phyloP scores from a whole-genome alignment of 441 rosid species.

The Hypseocharis bilobata region DNA sequence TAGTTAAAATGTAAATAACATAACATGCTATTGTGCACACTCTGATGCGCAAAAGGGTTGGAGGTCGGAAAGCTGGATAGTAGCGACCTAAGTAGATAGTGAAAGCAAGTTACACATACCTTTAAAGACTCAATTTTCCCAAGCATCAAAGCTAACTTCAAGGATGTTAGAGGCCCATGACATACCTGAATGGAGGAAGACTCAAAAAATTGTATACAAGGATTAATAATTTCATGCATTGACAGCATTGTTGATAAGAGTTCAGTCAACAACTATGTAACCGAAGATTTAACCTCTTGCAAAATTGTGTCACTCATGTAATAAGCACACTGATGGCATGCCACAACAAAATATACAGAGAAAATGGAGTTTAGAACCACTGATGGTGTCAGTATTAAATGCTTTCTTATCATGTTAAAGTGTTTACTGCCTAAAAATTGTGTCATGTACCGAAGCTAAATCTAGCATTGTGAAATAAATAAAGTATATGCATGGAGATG shows the following conservation, averaged over 20 bases:
- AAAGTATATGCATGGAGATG: background rate
- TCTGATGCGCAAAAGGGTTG: background rate
- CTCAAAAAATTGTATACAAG: slow-evolving; percentile 3
- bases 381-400: background rate
- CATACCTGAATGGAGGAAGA: slow-evolving; percentile 34
- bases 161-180: slow-evolving; percentile 44
- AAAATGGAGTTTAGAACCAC: background rate
- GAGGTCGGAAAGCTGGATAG: background rate
- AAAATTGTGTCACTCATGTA: background rate
- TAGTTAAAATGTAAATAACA: background rate
- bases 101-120: slow-evolving; percentile 29
- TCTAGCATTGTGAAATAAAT: slow-evolving; percentile 1
- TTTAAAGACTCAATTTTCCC: slow-evolving; percentile 57
- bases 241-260: background rate
- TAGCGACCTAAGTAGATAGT: background rate
- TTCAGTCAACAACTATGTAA: background rate
- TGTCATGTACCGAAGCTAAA: background rate
- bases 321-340: background rate
- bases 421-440: background rate
- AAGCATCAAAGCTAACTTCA: slow-evolving; percentile 60
- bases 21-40: background rate
- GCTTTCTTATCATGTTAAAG: background rate
- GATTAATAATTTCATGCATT: background rate
- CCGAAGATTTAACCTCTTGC: background rate
- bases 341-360: background rate